Evolutionary conservation across 768 basidiomycete species (phyloP), one percentile per base, ranked within the genome.

Genomic region (Suillus discolor): DNA sequence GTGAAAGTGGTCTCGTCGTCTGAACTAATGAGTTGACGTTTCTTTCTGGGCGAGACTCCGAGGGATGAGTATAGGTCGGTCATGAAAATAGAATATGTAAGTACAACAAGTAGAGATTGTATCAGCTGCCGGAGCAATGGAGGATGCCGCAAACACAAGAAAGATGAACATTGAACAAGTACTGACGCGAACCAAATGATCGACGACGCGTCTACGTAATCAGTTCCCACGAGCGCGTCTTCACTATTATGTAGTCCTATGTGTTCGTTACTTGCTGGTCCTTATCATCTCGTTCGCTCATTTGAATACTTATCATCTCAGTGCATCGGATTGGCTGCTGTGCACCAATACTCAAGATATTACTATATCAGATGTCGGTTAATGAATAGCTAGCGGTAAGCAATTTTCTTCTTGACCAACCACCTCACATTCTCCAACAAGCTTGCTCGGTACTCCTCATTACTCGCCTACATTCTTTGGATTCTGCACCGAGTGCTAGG

Each of bases 11-110:
- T 75, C 47, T 86, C 85, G 69, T 87, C 87, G 67, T 84, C 81
- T 57, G 80, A 79, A 64, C 80, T 81, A 28, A 83, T 74, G 42
- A 82, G 79, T 62, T 78, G 78, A 63, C 92, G 86, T 76, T 89
- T 91, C 81, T 92, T 93, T 71, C 74, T 83, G 0, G 89, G 90
- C 42, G 91, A 91, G 59, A 92, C 79, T 54, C 83, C 79, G 28
- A 93, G 83, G 18, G 85, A 76, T 49, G 86, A 77, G 73, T 90
- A 90, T 16, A 90, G 75, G 71, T 86, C 84, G 20, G 87, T 84
- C 89, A 90, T 85, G 20, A 12, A 44, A 45, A 12, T 64, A 62
- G 61, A 36, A 39, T 63, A 54, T 64, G 67, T 68, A 65, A 57
- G 53, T 59, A 49, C 54, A 65, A 49, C 59, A 57, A 55, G 25